Percentiles rank a stretch among this genome's conserved stretches.
Conservation (phyloP, 1,139 yeast species). For the Nakaseomyces nivariensis region DNA sequence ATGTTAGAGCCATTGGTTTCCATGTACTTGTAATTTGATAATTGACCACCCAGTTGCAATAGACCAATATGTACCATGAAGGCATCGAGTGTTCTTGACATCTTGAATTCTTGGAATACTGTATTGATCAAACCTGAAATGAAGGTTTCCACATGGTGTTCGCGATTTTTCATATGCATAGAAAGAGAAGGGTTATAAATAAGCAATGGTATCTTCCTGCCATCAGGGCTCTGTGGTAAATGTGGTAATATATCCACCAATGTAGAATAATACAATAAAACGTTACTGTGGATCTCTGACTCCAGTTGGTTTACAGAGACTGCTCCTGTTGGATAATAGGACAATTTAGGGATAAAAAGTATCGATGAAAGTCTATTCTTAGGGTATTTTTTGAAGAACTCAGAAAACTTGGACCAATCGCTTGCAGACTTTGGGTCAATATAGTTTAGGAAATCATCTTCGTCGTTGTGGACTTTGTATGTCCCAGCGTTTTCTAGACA, state of each 20-base stretch:
- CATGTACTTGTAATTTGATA: conserved; percentile 27
- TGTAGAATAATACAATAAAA: conserved; percentile 16
- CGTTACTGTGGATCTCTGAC: conserved; percentile 19
- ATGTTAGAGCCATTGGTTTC: conserved; percentile 20
- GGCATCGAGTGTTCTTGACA: conserved; percentile 11
- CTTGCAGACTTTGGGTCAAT: conserved; percentile 18
- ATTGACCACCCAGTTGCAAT: conserved; percentile 25
- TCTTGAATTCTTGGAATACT: conserved; percentile 14
- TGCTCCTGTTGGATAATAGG: conserved; percentile 26
- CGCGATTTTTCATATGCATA: conserved; percentile 16
- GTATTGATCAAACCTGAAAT: conserved; percentile 22
- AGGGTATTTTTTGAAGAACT: conserved; percentile 9
- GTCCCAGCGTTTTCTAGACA: conserved; percentile 22
- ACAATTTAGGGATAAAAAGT: conserved; percentile 26
- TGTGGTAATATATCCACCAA: conserved; percentile 20
- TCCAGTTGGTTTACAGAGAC: conserved; percentile 15
- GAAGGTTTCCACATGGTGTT: conserved; percentile 23
- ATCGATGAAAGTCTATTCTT: conserved; percentile 18
- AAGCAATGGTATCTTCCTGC: conserved; percentile 15
- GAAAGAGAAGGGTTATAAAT: conserved; percentile 26
- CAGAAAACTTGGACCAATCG: conserved; percentile 18
- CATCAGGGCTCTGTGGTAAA: conserved; percentile 6
- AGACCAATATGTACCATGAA: conserved; percentile 24
- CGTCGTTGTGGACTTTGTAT: conserved; percentile 20
- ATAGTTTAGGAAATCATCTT: conserved; percentile 25